phyloP scores from a whole-genome alignment of 2,329 filamentous ascomycete species.

The Aureobasidium sp. region DNA sequence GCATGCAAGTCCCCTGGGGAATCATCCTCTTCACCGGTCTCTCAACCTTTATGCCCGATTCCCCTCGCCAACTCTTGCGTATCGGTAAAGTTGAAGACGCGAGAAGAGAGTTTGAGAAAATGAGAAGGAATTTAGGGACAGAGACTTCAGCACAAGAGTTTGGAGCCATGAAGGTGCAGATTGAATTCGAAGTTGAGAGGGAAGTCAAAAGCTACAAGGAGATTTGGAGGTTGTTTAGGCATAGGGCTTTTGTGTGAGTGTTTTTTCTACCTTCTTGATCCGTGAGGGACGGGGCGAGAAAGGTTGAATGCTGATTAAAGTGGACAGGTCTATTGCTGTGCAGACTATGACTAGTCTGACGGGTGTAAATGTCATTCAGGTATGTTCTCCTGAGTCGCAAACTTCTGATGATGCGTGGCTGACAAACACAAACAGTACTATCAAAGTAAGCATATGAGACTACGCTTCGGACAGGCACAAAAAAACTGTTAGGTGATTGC shows the following conservation, averaged over 20 bases:
- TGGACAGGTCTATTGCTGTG: slow-evolving; percentile 51
- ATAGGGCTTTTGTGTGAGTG: slow-evolving; percentile 53
- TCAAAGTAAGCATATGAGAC: slow-evolving; percentile 23
- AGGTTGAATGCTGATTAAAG: not conserved
- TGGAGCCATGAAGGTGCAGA: slow-evolving; percentile 52
- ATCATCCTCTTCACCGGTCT: slow-evolving; percentile 61
- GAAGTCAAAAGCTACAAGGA: slow-evolving; percentile 60
- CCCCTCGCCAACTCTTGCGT: slow-evolving; percentile 60
- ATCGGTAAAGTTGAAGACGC: slow-evolving; percentile 56
- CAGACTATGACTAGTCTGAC: slow-evolving; percentile 65
- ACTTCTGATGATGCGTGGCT: too few species aligned
- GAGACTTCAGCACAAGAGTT: slow-evolving; percentile 58
- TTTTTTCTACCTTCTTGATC: too few species aligned
- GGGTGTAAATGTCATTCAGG: slow-evolving; percentile 63
- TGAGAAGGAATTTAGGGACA: slow-evolving; percentile 51
- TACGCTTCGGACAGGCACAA: too few species aligned
- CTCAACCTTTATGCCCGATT: slow-evolving; percentile 62
- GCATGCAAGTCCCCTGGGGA: slow-evolving; percentile 63
- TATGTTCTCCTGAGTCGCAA: slow-evolving; percentile 25
- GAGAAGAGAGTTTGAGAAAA: slow-evolving; percentile 52
- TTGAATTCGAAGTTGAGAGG: slow-evolving; percentile 63
- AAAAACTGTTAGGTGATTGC: too few species aligned
- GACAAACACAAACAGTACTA: too few species aligned
- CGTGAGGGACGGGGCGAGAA: too few species aligned
- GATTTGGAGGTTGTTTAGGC: slow-evolving; percentile 58